Base-by-base conservation (phyloP, 2,329 filamentous ascomycete species). In the Cladosporium cucumerinum region DNA sequence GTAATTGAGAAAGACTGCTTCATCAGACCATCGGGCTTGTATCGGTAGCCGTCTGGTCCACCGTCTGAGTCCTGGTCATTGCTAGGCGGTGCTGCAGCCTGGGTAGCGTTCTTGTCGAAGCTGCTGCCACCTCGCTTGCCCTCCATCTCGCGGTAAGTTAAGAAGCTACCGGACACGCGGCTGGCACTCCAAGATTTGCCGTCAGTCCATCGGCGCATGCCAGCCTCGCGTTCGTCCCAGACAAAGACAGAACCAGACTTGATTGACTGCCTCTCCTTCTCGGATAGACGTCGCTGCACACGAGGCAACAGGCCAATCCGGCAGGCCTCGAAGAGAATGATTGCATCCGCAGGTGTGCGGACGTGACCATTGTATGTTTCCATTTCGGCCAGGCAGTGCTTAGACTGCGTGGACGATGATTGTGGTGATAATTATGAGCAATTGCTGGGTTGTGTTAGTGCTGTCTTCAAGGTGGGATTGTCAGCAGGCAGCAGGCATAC, bases 1-100 rank as follows among this genome's bases (percentile, higher is more conserved):
- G 93, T 97, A 80, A 99, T 98, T 80, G 94, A 98, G 84, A 98
- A 99, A 0, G 95, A 98, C 79, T 99, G 95, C 85, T 99, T 99
- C 93, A 98, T 97, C 4, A 99, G 85, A 0, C 95, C 95, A 73
- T 99, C 95, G 11, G 90, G 91, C 83, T 97, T 99, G 80, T 97
- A 97, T 69, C 92, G 85, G 77, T 97, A 97, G 49, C 93, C 93
- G 76, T 97, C 93, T 0, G 91, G 92, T 10, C 86, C 86, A 69
- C 86, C 85, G 73, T 96, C 92, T 63, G 82, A 90, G 62, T 91
- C 89, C 69, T 93, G 91, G 57, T 95, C 93, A 73, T 96, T 92
- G 75, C 91, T 94, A 30, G 86, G 87, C 68, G 16, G 51, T 89
- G 87, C 88, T 72, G 90, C 93, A 68, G 97, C 93, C 36, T 93